Evolutionary conservation across 1,139 yeast genomes (phyloP), one percentile per base, ranked within the genome.

Genomic region (Debaryomyces psychrophilus): DNA sequence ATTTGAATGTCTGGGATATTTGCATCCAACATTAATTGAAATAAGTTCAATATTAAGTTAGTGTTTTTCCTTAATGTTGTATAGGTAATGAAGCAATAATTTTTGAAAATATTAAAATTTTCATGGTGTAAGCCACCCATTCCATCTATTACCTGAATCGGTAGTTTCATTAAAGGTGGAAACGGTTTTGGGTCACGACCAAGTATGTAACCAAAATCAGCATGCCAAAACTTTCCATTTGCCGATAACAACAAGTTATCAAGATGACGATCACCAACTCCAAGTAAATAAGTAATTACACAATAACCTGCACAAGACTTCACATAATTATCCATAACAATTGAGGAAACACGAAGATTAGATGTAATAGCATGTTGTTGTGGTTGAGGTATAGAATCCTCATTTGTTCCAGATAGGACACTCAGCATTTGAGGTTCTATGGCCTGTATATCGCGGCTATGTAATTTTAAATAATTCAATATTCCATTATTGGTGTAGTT

Each of bases 131-230:
- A 79, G 1, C 98, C 99, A 1, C 99, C 99, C 93, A 95, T 93
- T 0, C 97, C 99, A 54, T 93, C 99, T 38, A 95, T 88, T 18
- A 95, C 88, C 65, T 95, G 99, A 41, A 95, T 93, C 0, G 99
- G 99, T 31, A 95, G 72, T 61, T 95, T 95, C 98, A 95, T 93
- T 68, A 93, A 76, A 0, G 99, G 99, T 7, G 99, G 98, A 67
- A 95, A 95, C 8, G 98, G 98, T 61, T 95, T 95, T 2, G 99
- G 99, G 62, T 95, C 99, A 45, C 93, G 84, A 1, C 99, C 99
- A 44, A 95, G 70, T 43, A 95, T 92, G 61, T 93, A 95, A 0
- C 99, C 99, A 66, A 90, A 95, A 67, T 95, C 99, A 2, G 97
- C 98, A 67, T 90, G 97, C 82, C 95, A 90, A 61, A 90, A 90